phyloP scores from a whole-genome alignment of 306 rosid genomes.

The Castanea sativa region DNA sequence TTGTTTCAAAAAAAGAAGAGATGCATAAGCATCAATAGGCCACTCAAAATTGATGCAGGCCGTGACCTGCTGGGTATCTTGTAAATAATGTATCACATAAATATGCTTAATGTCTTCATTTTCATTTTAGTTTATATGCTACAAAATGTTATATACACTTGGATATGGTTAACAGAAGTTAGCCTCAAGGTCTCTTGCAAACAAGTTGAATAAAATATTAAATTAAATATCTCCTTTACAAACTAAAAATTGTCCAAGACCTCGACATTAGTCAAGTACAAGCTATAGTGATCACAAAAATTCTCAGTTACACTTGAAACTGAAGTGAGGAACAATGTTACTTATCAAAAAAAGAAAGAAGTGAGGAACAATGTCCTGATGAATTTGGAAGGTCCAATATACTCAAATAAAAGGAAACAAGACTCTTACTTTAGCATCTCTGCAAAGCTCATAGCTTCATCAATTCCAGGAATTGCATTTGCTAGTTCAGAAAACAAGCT shows the following conservation, averaged over 20 bases:
- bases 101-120: not conserved
- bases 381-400: not conserved
- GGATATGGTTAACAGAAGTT: not conserved
- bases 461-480: slow-evolving; percentile 97
- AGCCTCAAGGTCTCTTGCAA: not conserved
- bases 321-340: not conserved
- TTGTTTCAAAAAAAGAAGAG: not conserved
- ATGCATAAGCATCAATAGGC: not conserved
- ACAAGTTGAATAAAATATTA: not conserved
- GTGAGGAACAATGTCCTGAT: not conserved
- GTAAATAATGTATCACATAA: not conserved
- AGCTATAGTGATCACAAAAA: not conserved
- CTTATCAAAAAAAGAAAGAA: too few species aligned
- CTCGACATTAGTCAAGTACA: slow-evolving; percentile 2
- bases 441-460: slow-evolving; percentile 99
- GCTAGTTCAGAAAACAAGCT: slow-evolving; percentile 75
- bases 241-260: not conserved
- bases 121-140: not conserved
- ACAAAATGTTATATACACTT: not conserved
- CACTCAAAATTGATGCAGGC: not conserved
- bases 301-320: slow-evolving; percentile 3
- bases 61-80: too few species aligned
- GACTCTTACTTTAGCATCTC: slow-evolving; percentile 90
- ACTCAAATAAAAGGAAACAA: not conserved
- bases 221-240: not conserved